Evolutionary conservation across 805 yeast genomes (phyloP).

Genomic region (Monosporozyma solicola): DNA sequence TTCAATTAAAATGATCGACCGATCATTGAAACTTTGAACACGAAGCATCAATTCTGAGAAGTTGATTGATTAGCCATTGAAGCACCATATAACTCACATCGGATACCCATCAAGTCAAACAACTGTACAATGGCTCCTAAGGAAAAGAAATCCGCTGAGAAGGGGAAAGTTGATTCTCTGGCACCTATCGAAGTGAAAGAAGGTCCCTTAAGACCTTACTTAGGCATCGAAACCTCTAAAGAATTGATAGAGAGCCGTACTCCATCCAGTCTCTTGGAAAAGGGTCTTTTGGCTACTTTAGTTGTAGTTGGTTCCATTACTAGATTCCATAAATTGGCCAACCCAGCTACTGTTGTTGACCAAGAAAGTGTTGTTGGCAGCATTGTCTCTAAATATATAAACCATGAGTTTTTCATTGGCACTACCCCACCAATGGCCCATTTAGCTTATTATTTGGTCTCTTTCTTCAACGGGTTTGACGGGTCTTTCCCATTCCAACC

Average conservation of each 20-base stretch:
- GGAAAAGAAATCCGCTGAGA: slow-evolving; percentile 4
- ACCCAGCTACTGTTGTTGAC: slow-evolving; percentile 76
- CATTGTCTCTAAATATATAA: slow-evolving; percentile 72
- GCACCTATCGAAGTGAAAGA: slow-evolving; percentile 32
- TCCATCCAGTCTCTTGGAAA: slow-evolving; percentile 32
- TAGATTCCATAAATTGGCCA: slow-evolving; percentile 51
- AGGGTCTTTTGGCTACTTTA: slow-evolving; percentile 34
- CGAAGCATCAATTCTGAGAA: neutral
- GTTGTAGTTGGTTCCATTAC: slow-evolving; percentile 43
- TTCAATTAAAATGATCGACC: neutral
- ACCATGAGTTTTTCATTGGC: slow-evolving; percentile 57
- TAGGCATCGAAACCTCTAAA: slow-evolving; percentile 43
- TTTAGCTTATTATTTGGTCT: slow-evolving; percentile 64
- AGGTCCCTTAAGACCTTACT: slow-evolving; percentile 48
- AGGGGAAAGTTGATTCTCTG: slow-evolving; percentile 28
- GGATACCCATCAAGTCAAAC: neutral
- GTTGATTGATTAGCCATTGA: neutral
- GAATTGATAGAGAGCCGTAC: slow-evolving; percentile 35
- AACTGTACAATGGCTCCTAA: slow-evolving; percentile 4
- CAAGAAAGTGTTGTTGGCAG: slow-evolving; percentile 94
- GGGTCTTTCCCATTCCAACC: slow-evolving; percentile 59
- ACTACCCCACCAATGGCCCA: slow-evolving; percentile 73
- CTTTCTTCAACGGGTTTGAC: slow-evolving; percentile 53
- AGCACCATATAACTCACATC: neutral
- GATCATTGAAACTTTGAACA: neutral